A percentile compares a stretch with the other conserved stretches of the same genome.
Conservation (phyloP, 805 yeast species). For the Wickerhamiella domercqiae region DNA sequence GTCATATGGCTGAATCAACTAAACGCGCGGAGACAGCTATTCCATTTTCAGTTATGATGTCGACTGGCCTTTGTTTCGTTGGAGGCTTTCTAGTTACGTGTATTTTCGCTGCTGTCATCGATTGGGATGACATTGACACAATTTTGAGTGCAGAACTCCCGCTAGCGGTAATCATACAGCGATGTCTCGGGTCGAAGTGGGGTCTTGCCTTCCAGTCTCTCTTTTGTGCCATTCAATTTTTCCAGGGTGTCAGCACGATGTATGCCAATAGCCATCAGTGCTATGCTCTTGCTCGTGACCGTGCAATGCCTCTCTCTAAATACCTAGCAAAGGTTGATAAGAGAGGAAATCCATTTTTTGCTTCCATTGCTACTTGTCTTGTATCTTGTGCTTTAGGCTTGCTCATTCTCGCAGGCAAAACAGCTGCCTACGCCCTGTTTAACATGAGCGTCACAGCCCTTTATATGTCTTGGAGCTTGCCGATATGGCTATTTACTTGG, state of each 20-base stretch:
- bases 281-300: conserved; percentile 55
- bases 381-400: conserved; percentile 48
- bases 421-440: conserved; percentile 50
- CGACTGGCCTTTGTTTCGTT: conserved; percentile 38
- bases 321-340: conserved; percentile 29
- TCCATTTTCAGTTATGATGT: conserved; percentile 48
- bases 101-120: conserved; percentile 34
- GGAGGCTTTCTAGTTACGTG: conserved; percentile 42
- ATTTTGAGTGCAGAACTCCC: conserved; percentile 40
- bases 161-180: conserved; percentile 39
- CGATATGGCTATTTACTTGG: conserved; percentile 41
- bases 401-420: conserved; percentile 37
- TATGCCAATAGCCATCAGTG: conserved; percentile 52
- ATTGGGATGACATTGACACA: conserved; percentile 30
- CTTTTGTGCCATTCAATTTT: conserved; percentile 33
- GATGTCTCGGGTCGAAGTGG: conserved; percentile 27
- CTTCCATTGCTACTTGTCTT: conserved; percentile 52
- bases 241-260: conserved; percentile 52
- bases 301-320: conserved; percentile 45
- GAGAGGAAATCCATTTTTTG: conserved; percentile 45
- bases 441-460: conserved; percentile 47
- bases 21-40: conserved; percentile 46
- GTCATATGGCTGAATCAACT: conserved; percentile 55
- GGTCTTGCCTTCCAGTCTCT: conserved; percentile 31
- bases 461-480: conserved; percentile 44